Conservation (phyloP, 768 basidiomycete species). For the Boletus rex-veris region DNA sequence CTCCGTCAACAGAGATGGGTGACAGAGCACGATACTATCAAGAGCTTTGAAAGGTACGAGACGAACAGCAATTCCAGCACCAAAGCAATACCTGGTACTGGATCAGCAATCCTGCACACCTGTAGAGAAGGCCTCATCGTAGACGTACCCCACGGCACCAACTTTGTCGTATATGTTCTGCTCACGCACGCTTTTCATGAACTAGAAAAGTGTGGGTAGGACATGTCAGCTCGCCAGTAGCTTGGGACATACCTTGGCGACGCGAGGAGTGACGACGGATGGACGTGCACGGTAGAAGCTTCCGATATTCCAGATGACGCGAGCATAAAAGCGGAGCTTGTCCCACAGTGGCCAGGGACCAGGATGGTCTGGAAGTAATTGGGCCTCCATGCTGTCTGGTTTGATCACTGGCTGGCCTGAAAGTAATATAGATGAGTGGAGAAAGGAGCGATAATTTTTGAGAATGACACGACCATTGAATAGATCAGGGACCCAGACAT, state of each 20-base stretch:
- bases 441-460: not conserved
- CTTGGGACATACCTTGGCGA: conserved; percentile 19
- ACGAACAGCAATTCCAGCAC: conserved; percentile 30
- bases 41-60: conserved; percentile 32
- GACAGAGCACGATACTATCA: conserved; percentile 39
- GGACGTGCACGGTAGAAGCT: conserved; percentile 23
- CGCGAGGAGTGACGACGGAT: conserved; percentile 27
- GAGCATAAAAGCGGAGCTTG: conserved; percentile 14
- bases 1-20: conserved; percentile 34
- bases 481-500: conserved; percentile 63
- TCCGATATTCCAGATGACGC: conserved; percentile 20
- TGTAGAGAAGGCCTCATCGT: not conserved
- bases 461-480: conserved; percentile 43
- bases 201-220: conserved; percentile 19
- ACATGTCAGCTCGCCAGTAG: not conserved
- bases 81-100: conserved; percentile 36
- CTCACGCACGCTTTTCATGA: conserved; percentile 35
- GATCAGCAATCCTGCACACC: not conserved
- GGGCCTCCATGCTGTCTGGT: conserved; percentile 25
- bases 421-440: not conserved
- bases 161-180: conserved; percentile 40
- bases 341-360: conserved; percentile 19
- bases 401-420: conserved; percentile 30
- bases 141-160: conserved; percentile 40
- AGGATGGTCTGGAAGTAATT: conserved; percentile 29